Percentiles rank a stretch among this genome's conserved stretches.
phyloP scores from a whole-genome alignment of 2,329 filamentous ascomycete species.

The Pseudogymnoascus sp. region DNA sequence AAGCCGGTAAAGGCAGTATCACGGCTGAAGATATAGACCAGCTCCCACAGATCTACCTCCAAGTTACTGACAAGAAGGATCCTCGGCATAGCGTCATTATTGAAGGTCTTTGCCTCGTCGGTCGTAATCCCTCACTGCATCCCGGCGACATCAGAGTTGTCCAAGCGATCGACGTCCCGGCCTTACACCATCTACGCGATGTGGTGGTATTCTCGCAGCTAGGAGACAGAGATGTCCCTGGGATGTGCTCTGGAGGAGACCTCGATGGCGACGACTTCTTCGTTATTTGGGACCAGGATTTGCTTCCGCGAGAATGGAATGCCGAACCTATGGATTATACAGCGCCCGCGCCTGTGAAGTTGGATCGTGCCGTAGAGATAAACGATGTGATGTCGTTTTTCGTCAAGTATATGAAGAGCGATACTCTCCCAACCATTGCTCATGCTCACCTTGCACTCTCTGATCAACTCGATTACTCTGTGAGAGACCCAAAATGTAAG shows the following conservation, averaged over 20 bases:
- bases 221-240: slow-evolving; percentile 76
- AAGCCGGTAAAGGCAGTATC: slow-evolving; percentile 26
- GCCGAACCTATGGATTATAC: slow-evolving; percentile 70
- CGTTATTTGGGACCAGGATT: slow-evolving; percentile 75
- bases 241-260: slow-evolving; percentile 94
- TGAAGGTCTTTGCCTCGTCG: slow-evolving; percentile 71
- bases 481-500: slow-evolving; percentile 61
- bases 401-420: slow-evolving; percentile 86
- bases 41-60: slow-evolving; percentile 83
- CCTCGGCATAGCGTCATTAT: slow-evolving; percentile 51
- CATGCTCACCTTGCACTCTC: slow-evolving; percentile 71
- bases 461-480: slow-evolving; percentile 53
- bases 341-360: slow-evolving; percentile 46
- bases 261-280: slow-evolving; percentile 95
- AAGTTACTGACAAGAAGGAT: slow-evolving; percentile 56
- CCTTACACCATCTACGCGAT: slow-evolving; percentile 70
- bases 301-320: slow-evolving; percentile 67
- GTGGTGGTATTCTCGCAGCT: slow-evolving; percentile 80
- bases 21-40: slow-evolving; percentile 38
- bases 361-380: slow-evolving; percentile 57
- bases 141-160: slow-evolving; percentile 88
- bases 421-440: slow-evolving; percentile 72
- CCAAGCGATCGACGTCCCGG: slow-evolving; percentile 65
- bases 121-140: slow-evolving; percentile 88
- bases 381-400: slow-evolving; percentile 78